Conservation (phyloP, 2,329 filamentous ascomycete genomes). For the Verticillium albo-atrum region DNA sequence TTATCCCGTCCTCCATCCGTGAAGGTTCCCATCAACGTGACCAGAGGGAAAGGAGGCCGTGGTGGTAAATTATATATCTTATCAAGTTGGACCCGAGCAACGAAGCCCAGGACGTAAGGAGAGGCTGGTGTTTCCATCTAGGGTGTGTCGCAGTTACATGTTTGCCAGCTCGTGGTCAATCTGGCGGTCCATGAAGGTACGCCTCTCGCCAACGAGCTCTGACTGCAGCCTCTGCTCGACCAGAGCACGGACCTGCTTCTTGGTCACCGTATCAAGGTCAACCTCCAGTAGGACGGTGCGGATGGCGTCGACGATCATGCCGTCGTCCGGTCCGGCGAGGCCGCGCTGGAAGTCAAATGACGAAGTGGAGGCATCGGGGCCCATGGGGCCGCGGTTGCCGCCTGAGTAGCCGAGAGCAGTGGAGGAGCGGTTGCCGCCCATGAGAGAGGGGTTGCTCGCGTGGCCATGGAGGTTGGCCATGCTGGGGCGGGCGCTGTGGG, state of each 20-base stretch:
- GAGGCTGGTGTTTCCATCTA: neutral
- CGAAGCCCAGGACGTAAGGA: neutral
- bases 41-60: neutral
- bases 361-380: constrained; percentile 39
- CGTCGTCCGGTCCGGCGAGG: constrained; percentile 68
- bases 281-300: constrained; percentile 79
- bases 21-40: neutral
- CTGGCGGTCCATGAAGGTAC: constrained; percentile 83
- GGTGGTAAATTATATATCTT: neutral
- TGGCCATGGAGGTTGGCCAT: constrained; percentile 53
- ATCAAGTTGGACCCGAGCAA: neutral
- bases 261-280: constrained; percentile 94
- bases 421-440: constrained; percentile 36
- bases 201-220: constrained; percentile 79
- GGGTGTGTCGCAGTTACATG: constrained; percentile 62
- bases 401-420: constrained; percentile 42
- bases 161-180: constrained; percentile 92
- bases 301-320: constrained; percentile 77
- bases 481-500: constrained; percentile 46
- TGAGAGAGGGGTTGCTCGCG: constrained; percentile 37
- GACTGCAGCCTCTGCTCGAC: constrained; percentile 93
- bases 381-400: constrained; percentile 42
- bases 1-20: neutral
- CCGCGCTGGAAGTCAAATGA: constrained; percentile 60
- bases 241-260: constrained; percentile 90